These are phyloP conservation scores for Neurospora sp. DNA, from an alignment of 495 filamentous ascomycete species.

Conservation along the genomic window DNA sequence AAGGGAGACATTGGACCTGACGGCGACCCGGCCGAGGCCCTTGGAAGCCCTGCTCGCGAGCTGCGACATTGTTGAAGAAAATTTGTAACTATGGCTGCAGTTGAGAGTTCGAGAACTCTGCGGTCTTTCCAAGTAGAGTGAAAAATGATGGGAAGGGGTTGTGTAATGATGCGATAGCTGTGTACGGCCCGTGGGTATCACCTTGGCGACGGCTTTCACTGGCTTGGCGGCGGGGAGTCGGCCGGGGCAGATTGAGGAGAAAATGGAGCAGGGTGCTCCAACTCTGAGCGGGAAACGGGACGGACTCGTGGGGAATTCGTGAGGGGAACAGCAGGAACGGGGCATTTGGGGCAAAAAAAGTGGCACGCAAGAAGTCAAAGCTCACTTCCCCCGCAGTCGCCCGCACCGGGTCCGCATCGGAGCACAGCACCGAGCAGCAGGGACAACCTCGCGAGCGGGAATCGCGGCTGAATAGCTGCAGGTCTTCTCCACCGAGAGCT, in stretches of 20 bases:
- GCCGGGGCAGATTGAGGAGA: background rate
- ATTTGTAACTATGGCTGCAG: background rate
- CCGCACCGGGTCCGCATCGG: background rate
- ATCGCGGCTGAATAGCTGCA: background rate
- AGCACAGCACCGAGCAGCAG: background rate
- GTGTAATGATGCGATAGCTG: background rate
- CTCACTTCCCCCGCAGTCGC: background rate
- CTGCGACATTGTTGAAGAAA: slow-evolving; percentile 20
- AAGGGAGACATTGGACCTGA: background rate
- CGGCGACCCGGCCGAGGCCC: slow-evolving; percentile 7
- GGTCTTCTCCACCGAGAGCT: background rate
- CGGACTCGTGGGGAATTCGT: background rate
- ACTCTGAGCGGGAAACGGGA: background rate
- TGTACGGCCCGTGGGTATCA: background rate
- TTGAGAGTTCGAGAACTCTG: background rate
- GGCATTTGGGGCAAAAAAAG: background rate
- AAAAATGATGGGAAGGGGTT: background rate
- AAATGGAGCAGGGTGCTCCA: background rate
- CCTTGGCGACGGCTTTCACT: background rate
- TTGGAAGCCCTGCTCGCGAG: slow-evolving; percentile 22
- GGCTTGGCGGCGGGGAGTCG: background rate
- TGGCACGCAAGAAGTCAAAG: background rate
- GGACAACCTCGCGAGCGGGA: background rate
- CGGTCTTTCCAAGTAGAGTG: background rate
- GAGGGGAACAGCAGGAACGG: background rate